phyloP scores from a whole-genome alignment of 2,329 filamentous ascomycete genomes.

The Proliferodiscus dingleyae region DNA sequence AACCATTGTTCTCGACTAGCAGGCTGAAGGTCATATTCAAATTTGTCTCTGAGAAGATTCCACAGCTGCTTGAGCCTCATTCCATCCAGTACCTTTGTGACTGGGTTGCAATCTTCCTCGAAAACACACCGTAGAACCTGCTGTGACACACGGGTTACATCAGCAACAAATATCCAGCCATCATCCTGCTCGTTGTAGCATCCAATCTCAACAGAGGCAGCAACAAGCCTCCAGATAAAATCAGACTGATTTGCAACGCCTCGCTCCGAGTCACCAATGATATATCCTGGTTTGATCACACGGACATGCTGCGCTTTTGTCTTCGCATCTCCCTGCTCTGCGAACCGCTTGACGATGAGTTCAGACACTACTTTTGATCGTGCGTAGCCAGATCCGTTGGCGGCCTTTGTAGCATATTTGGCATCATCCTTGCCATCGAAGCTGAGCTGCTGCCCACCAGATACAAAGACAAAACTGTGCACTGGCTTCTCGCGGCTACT shows the following conservation, averaged over 20 bases:
- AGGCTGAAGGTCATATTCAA: too few species aligned
- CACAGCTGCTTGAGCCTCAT: too few species aligned
- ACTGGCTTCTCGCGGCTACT: slow-evolving; percentile 2
- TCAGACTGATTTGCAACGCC: slow-evolving; percentile 27
- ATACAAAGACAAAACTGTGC: slow-evolving; percentile 25
- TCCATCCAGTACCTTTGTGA: too few species aligned
- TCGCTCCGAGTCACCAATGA: slow-evolving; percentile 20
- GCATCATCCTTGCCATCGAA: neutral
- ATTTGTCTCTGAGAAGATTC: too few species aligned
- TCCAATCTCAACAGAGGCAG: too few species aligned
- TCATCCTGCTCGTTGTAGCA: too few species aligned
- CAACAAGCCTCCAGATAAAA: slow-evolving; percentile 26
- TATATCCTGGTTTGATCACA: slow-evolving; percentile 23
- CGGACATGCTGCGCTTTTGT: too few species aligned
- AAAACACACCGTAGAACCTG: too few species aligned
- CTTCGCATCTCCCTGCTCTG: neutral
- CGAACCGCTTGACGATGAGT: slow-evolving; percentile 45
- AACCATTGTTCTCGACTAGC: too few species aligned
- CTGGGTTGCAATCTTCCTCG: too few species aligned
- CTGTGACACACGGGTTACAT: too few species aligned
- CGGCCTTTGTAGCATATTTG: slow-evolving; percentile 58
- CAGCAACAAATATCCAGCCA: too few species aligned
- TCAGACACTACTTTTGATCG: slow-evolving; percentile 77
- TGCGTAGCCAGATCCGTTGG: slow-evolving; percentile 79
- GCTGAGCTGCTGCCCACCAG: slow-evolving; percentile 25